Base-by-base conservation (phyloP, 2,329 filamentous ascomycete species). In the Amesomyces nigricolor region DNA sequence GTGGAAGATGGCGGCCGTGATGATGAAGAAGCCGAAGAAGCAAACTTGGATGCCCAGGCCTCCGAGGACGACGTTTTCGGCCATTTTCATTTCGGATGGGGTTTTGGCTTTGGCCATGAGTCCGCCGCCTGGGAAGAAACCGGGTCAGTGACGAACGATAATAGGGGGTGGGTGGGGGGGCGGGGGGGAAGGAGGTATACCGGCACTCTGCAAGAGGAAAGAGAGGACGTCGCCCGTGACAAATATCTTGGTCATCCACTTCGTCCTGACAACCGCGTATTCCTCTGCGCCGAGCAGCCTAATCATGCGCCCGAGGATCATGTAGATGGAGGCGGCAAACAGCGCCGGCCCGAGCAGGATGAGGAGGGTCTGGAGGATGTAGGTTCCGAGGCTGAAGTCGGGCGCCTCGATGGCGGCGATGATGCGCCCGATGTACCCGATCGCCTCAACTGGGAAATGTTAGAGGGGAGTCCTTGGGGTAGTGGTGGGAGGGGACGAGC, bases 401-500 rank as follows among this genome's bases (percentile, higher is more conserved):
- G 74, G 72, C n/a, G 70, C 68, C 47, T 78, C 65, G 0, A 60
- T 51, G 0, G 70, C 67, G 0, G 75, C 75, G 19, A 77, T 61
- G 4, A 74, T 67, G 51, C 80, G 75, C 11, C 74, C 77, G 39
- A 78, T 64, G 61, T 81, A 82, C 14, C 79, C 80, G 17, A 81
- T 68, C 0, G 69, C 65, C 61, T 82, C 77, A 63, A 80, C 77
- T 79, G 19, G 30, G 29, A 9, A 14, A 6, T 26, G 17, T 43
- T 22, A 50, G 38, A 3, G 14, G 6, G 16, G 17, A n/a, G n/a
- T 16, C 5, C 13, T 5, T 10, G 14, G 10, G 19, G 19, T 4
- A 13, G 37, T 22, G 22, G 22, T 22, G 10, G 19, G 11, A 40
- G 29, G 35, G 38, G 26, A 35, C 14, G 13, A 49, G 66, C 69